These are phyloP conservation scores for Pseudozyma flocculosa DNA, from an alignment of 1,284 basidiomycete species.

Conservation along the genomic window DNA sequence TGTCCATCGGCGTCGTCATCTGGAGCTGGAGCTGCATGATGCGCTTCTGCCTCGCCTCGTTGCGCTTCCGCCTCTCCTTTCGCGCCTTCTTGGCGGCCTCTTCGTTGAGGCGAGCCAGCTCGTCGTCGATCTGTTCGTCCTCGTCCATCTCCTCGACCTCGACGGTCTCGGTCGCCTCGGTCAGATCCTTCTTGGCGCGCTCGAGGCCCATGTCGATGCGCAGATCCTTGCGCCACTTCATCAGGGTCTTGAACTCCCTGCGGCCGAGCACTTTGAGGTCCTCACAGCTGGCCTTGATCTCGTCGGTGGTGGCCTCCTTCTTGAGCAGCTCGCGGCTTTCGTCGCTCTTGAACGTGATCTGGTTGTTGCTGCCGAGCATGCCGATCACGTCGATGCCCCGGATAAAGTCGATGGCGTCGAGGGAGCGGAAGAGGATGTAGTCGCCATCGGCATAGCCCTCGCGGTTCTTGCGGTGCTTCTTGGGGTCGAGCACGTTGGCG, in stretches of 20 bases:
- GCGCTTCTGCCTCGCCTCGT: slow-evolving; percentile 83
- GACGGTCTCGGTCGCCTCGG: slow-evolving; percentile 58
- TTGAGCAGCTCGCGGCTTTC: slow-evolving; percentile 75
- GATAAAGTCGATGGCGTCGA: slow-evolving; percentile 75
- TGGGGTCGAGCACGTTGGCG: slow-evolving; percentile 89
- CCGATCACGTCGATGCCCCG: slow-evolving; percentile 64
- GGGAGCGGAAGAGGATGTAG: slow-evolving; percentile 81
- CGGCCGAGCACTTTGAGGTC: slow-evolving; percentile 98
- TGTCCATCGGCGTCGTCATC: slow-evolving; percentile 94
- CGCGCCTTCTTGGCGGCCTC: slow-evolving; percentile 79
- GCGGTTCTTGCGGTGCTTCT: slow-evolving; percentile 89
- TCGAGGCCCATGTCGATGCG: slow-evolving; percentile 68
- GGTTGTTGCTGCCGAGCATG: slow-evolving; percentile 78
- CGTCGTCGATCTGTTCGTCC: slow-evolving; percentile 65
- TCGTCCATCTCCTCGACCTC: slow-evolving; percentile 66
- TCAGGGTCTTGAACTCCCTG: slow-evolving; percentile 88
- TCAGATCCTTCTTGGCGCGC: slow-evolving; percentile 26
- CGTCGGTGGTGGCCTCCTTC: slow-evolving; percentile 63
- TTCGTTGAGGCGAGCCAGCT: slow-evolving; percentile 81
- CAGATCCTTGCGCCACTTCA: slow-evolving; percentile 76
- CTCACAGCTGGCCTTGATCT: slow-evolving; percentile 77
- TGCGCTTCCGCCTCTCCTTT: slow-evolving; percentile 75
- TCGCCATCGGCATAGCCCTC: slow-evolving; percentile 96
- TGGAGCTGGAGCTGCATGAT: slow-evolving; percentile 94
- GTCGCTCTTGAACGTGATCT: slow-evolving; percentile 71